These are phyloP conservation scores for Lasiodiplodia hormozganensis DNA, from an alignment of 2,329 filamentous ascomycete species.

Conservation along the genomic window DNA sequence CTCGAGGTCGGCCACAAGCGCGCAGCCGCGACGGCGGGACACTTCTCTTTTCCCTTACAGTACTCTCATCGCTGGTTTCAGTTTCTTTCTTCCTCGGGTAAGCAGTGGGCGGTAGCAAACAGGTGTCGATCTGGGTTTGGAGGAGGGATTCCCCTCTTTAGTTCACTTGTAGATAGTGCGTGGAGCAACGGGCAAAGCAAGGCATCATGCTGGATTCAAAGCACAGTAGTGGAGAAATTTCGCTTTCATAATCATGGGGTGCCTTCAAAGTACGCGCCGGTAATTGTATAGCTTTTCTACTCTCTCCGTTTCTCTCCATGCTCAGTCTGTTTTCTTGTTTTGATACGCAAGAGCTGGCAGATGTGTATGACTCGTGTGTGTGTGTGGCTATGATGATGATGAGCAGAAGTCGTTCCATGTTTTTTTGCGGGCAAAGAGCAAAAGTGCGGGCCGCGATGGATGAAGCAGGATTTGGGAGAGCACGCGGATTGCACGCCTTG, in stretches of 20 bases:
- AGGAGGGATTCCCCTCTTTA: constrained; percentile 28
- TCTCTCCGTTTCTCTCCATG: background rate
- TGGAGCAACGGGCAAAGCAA: constrained; percentile 30
- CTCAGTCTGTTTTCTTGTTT: constrained; percentile 1
- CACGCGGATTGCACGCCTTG: constrained; percentile 8
- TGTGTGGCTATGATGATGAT: constrained; percentile 9
- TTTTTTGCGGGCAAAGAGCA: background rate
- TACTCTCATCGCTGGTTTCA: constrained; percentile 21
- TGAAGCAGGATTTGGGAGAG: background rate
- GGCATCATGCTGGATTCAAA: constrained; percentile 28
- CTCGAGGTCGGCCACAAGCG: background rate
- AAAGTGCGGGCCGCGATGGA: background rate
- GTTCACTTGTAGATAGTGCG: constrained; percentile 38
- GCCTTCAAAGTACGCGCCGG: constrained; percentile 25
- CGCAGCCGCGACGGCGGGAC: constrained; percentile 1
- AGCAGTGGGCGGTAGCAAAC: constrained; percentile 24
- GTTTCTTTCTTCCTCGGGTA: constrained; percentile 9
- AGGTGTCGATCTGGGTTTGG: constrained; percentile 26
- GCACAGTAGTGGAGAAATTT: constrained; percentile 28
- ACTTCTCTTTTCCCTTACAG: constrained; percentile 10
- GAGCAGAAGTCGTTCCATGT: background rate
- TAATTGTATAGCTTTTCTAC: constrained; percentile 27
- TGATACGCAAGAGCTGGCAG: background rate
- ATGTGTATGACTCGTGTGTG: constrained; percentile 15
- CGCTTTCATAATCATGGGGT: constrained; percentile 14